phyloP scores from a whole-genome alignment of 805 yeast species.

The Lachancea dasiensis region DNA sequence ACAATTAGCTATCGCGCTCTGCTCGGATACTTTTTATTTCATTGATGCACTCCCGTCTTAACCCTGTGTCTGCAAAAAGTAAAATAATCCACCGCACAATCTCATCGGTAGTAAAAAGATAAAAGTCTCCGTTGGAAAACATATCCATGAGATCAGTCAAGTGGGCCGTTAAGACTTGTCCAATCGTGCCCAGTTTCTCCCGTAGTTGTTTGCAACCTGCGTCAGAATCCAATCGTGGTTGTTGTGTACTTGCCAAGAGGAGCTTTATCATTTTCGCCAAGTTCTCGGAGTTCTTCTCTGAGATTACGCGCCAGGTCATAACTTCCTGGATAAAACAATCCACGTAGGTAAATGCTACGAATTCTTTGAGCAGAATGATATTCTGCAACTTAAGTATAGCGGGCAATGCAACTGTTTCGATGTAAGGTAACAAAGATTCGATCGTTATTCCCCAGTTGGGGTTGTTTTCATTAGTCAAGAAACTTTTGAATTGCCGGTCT shows the following conservation, averaged over 20 bases:
- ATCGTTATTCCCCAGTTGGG: constrained; percentile 21
- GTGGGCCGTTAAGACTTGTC: constrained; percentile 34
- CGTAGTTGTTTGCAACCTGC: constrained; percentile 23
- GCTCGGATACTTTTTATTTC: constrained; percentile 46
- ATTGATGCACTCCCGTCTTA: constrained; percentile 32
- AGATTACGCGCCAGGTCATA: constrained; percentile 28
- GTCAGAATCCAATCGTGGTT: constrained; percentile 15
- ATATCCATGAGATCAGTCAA: constrained; percentile 36
- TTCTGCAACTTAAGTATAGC: constrained; percentile 13
- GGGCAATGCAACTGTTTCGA: constrained; percentile 18
- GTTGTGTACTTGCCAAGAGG: constrained; percentile 24
- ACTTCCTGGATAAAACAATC: constrained; percentile 20
- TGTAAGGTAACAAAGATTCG: constrained; percentile 20
- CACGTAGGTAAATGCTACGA: constrained; percentile 20
- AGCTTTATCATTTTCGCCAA: constrained; percentile 24
- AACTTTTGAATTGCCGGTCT: constrained; percentile 17
- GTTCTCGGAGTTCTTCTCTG: constrained; percentile 31
- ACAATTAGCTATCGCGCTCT: constrained; percentile 6
- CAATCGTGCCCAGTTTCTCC: constrained; percentile 24
- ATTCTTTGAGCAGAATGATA: constrained; percentile 10
- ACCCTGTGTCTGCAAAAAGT: constrained; percentile 37
- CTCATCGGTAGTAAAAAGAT: constrained; percentile 34
- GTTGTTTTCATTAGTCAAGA: constrained; percentile 19
- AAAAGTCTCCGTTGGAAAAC: constrained; percentile 39
- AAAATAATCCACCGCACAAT: constrained; percentile 33